phyloP scores from a whole-genome alignment of 2,329 filamentous ascomycete species.

The Neospermospora avenae region DNA sequence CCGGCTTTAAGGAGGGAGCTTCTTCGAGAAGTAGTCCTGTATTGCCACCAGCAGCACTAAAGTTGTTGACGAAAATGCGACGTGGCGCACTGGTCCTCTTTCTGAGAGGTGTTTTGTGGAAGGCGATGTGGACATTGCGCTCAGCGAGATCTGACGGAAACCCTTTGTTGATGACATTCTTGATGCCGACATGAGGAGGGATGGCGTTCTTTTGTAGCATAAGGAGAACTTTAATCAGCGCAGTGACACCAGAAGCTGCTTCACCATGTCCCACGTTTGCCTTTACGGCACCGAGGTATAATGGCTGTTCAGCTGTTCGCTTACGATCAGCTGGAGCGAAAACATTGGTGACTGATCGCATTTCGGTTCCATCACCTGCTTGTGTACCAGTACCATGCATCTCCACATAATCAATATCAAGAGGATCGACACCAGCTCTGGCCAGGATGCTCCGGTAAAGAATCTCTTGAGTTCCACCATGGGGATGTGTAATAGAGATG shows the following conservation, averaged over 20 bases:
- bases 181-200: slow-evolving; percentile 34
- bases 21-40: slow-evolving; percentile 34
- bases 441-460: slow-evolving; percentile 69
- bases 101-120: slow-evolving; percentile 36
- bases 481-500: slow-evolving; percentile 80
- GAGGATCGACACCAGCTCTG: slow-evolving; percentile 70
- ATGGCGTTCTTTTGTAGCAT: slow-evolving; percentile 34
- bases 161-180: slow-evolving; percentile 36
- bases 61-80: slow-evolving; percentile 43
- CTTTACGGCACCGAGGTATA: slow-evolving; percentile 45
- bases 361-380: slow-evolving; percentile 78
- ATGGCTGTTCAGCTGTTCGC: slow-evolving; percentile 44
- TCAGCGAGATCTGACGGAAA: slow-evolving; percentile 38
- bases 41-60: slow-evolving; percentile 39
- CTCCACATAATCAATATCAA: slow-evolving; percentile 79
- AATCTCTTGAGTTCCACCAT: slow-evolving; percentile 71
- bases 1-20: slow-evolving; percentile 34
- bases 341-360: slow-evolving; percentile 68
- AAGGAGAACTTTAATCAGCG: slow-evolving; percentile 36
- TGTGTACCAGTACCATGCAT: slow-evolving; percentile 90
- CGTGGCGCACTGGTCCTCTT: slow-evolving; percentile 33
- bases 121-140: slow-evolving; percentile 33
- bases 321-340: slow-evolving; percentile 54
- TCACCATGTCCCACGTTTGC: slow-evolving; percentile 38
- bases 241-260: slow-evolving; percentile 35